Evolutionary conservation across 306 rosid genomes (phyloP).

Genomic region (Chamaecrista fasciculata): DNA sequence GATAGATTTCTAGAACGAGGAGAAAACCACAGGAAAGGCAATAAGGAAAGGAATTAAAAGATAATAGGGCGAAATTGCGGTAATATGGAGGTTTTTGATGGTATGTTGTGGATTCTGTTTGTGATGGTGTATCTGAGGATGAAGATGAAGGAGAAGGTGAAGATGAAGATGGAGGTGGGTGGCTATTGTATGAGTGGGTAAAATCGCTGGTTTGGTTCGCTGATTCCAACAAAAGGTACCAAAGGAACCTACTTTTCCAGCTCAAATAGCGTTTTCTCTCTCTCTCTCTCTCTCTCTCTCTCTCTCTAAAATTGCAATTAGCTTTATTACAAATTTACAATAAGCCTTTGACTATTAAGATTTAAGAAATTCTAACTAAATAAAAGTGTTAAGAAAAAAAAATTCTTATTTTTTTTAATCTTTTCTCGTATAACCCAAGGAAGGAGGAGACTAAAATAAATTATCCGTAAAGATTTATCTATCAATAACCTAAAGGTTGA

Average conservation of each 20-base stretch:
- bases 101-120: background rate
- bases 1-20: constrained; percentile 8
- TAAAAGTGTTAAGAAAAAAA: too few relatives aligned
- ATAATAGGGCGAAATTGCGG: background rate
- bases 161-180: background rate
- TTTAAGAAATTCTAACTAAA: too few relatives aligned
- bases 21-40: background rate
- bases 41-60: background rate
- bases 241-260: constrained; percentile 25
- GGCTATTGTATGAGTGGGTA: background rate
- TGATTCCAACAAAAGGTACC: constrained; percentile 5
- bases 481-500: too few relatives aligned
- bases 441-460: too few relatives aligned
- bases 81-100: background rate
- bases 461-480: too few relatives aligned
- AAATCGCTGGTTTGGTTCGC: constrained; percentile 9
- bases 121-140: background rate
- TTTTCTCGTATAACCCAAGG: too few relatives aligned
- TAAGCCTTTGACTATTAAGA: too few relatives aligned
- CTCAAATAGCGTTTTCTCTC: background rate
- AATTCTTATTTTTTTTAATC: too few relatives aligned
- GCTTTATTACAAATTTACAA: too few relatives aligned
- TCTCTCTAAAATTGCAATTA: too few relatives aligned
- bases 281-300: background rate
- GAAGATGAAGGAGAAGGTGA: background rate